A percentile compares a stretch with the other conserved stretches of the same genome.
Conservation (phyloP, 2,329 filamentous ascomycete genomes). For the Penicillium sp. region DNA sequence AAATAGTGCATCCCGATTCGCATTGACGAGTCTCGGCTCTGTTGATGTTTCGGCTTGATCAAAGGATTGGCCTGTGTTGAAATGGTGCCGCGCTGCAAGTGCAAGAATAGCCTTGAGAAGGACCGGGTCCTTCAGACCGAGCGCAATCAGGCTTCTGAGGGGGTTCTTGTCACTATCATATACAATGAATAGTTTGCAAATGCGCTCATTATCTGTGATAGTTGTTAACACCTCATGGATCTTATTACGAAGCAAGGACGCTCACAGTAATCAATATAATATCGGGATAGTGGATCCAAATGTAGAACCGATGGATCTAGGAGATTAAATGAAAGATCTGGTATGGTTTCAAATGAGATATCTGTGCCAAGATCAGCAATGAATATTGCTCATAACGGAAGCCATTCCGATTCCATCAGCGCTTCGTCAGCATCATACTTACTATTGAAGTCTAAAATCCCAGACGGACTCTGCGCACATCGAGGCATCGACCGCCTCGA, state of each 20-base stretch:
- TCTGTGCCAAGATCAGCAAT: conserved; percentile 1
- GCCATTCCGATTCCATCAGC: background rate
- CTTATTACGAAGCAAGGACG: background rate
- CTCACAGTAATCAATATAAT: conserved; percentile 38
- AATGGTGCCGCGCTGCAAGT: conserved; percentile 36
- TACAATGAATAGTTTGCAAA: conserved; percentile 38
- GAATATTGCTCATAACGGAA: background rate
- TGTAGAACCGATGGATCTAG: conserved; percentile 12
- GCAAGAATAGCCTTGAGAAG: conserved; percentile 35
- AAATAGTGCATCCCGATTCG: conserved; percentile 30
- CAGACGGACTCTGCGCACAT: background rate
- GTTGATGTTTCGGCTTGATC: conserved; percentile 8
- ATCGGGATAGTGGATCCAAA: conserved; percentile 21
- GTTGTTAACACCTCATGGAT: background rate
- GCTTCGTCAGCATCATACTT: background rate
- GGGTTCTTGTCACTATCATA: conserved; percentile 39
- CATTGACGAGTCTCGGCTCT: conserved; percentile 12
- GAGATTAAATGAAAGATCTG: conserved; percentile 11
- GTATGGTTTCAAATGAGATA: background rate
- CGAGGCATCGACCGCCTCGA: background rate
- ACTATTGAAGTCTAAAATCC: background rate
- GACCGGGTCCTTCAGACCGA: conserved; percentile 28
- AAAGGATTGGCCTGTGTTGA: conserved; percentile 30
- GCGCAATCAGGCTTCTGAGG: conserved; percentile 32
- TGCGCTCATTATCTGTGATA: conserved; percentile 33